Evolutionary conservation across 2,329 filamentous ascomycete species (phyloP).

Genomic region (Cytospora leucostoma): DNA sequence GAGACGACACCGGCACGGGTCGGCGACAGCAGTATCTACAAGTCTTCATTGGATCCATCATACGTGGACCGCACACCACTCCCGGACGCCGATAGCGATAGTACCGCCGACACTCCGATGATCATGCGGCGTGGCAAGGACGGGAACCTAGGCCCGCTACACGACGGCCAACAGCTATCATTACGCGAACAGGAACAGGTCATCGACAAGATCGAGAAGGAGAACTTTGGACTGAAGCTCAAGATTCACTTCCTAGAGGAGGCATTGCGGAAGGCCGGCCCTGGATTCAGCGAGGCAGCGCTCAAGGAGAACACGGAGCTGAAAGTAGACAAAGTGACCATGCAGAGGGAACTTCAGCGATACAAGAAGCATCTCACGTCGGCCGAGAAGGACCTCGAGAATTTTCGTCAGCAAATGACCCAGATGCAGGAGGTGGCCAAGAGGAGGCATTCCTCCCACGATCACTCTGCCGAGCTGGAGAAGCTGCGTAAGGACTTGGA

Average conservation of each 20-base stretch:
- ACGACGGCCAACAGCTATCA: slow-evolving; percentile 88
- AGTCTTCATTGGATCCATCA: slow-evolving; percentile 64
- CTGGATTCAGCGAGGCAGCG: slow-evolving; percentile 84
- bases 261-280: slow-evolving; percentile 80
- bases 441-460: slow-evolving; percentile 71
- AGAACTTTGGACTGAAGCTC: slow-evolving; percentile 95
- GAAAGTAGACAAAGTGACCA: slow-evolving; percentile 87
- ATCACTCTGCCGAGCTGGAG: slow-evolving; percentile 62
- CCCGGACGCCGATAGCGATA: slow-evolving; percentile 76
- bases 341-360: slow-evolving; percentile 82
- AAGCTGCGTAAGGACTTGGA: slow-evolving; percentile 58
- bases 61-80: slow-evolving; percentile 71
- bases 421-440: slow-evolving; percentile 83
- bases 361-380: slow-evolving; percentile 82
- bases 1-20: slow-evolving; percentile 73
- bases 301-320: slow-evolving; percentile 94
- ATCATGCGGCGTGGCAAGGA: slow-evolving; percentile 67
- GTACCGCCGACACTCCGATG: slow-evolving; percentile 79
- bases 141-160: slow-evolving; percentile 51
- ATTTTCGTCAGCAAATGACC: slow-evolving; percentile 76
- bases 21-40: slow-evolving; percentile 72
- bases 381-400: slow-evolving; percentile 84
- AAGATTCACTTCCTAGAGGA: slow-evolving; percentile 98
- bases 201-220: slow-evolving; percentile 95
- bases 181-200: slow-evolving; percentile 93